Conservation (phyloP, 2,329 filamentous ascomycete genomes). For the Laburnicola sp. region DNA sequence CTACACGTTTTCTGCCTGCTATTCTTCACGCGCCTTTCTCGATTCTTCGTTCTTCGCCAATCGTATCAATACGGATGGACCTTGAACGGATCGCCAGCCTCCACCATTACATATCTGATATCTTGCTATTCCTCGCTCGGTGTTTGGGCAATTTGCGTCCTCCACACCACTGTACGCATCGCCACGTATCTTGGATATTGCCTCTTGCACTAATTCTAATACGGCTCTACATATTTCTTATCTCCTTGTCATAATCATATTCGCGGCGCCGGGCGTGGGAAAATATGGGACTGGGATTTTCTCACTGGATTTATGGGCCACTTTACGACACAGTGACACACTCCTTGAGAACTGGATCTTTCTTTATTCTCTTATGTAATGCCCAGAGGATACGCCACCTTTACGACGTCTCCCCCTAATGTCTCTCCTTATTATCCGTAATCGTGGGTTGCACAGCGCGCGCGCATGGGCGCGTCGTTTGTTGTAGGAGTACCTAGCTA, state of each 20-base stretch:
- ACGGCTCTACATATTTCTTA: not conserved
- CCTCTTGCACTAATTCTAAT: conserved; percentile 8
- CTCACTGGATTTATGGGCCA: not conserved
- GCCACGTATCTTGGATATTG: conserved; percentile 4
- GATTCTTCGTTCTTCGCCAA: not conserved
- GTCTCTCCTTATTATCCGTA: too few relatives aligned
- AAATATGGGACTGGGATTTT: not conserved
- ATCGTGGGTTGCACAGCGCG: too few relatives aligned
- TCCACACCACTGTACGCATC: not conserved
- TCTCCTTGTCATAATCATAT: not conserved
- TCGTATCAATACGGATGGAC: not conserved
- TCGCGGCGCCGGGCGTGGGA: conserved; percentile 5
- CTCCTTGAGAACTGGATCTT: not conserved
- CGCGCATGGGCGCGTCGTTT: too few relatives aligned
- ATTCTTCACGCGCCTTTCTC: not conserved
- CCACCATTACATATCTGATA: not conserved
- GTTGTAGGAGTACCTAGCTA: too few relatives aligned
- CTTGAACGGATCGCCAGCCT: too few relatives aligned
- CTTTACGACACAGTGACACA: not conserved
- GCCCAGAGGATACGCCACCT: too few relatives aligned
- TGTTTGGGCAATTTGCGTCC: not conserved
- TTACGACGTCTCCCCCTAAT: too few relatives aligned
- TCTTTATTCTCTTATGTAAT: too few relatives aligned
- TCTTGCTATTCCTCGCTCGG: not conserved
- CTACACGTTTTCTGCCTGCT: not conserved